Conservation (phyloP, 2,329 filamentous ascomycete genomes). For the Passalora sequoiae region DNA sequence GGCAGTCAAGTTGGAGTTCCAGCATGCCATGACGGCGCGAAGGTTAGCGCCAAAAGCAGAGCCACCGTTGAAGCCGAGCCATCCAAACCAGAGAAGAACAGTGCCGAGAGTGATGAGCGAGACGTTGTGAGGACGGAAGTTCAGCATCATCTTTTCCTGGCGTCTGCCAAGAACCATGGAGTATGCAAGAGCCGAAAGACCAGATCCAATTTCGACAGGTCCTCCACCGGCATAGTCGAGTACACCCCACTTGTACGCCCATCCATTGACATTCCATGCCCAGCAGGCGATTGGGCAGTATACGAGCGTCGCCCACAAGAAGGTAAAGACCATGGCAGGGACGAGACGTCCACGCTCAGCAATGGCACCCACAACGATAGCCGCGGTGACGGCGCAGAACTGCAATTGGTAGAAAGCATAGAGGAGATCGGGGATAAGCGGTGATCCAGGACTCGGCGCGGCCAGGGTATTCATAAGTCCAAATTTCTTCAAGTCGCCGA, state of each 20-base stretch:
- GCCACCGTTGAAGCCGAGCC: constrained; percentile 97
- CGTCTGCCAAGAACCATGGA: constrained; percentile 91
- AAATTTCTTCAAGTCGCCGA: constrained; percentile 85
- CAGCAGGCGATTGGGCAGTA: constrained; percentile 97
- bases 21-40: constrained; percentile 95
- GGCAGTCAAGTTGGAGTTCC: constrained; percentile 92
- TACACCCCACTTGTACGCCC: constrained; percentile 85
- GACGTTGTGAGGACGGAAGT: constrained; percentile 98
- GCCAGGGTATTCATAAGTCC: constrained; percentile 80
- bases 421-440: constrained; percentile 80
- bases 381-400: constrained; percentile 90
- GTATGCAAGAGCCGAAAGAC: constrained; percentile 88
- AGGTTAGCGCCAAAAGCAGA: constrained; percentile 73
- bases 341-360: constrained; percentile 90
- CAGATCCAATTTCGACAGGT: constrained; percentile 94
- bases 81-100: constrained; percentile 95
- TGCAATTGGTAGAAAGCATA: constrained; percentile 98
- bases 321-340: constrained; percentile 90
- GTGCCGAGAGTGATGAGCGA: constrained; percentile 95
- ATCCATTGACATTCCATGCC: constrained; percentile 93
- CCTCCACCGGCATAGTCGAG: constrained; percentile 95
- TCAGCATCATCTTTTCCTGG: constrained; percentile 99
- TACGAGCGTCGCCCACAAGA: constrained; percentile 93
- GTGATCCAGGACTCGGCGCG: constrained; percentile 78
- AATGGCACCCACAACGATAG: constrained; percentile 85